Base-by-base conservation (phyloP, 495 filamentous ascomycete genomes). In the Cryomyces antarcticus region DNA sequence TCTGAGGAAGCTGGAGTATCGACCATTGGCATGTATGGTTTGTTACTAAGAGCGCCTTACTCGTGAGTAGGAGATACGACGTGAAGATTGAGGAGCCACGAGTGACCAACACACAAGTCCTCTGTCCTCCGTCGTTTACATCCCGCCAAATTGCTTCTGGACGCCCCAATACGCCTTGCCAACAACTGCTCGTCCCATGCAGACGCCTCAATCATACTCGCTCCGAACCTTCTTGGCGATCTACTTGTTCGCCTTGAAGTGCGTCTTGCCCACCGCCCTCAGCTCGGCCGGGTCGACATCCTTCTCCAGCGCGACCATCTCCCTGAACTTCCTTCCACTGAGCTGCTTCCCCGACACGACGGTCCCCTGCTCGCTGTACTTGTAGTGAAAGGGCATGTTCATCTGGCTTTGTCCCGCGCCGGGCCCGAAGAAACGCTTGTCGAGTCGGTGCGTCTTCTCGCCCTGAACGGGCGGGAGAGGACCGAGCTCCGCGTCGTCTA, bases 231-330 rank as follows among this genome's bases (percentile, higher is more conserved):
- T 24, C 17, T 24, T 24, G 1, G 17, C 17, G 17, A 24, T 49
- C 48, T 41, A 44, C 50, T 61, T 75, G 43, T 78, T 75, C 6
- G 69, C 78, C 66, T 96, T 96, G 61, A 84, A 94, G 60, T 96
- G 92, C 64, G 95, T 96, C 73, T 99, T 99, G 28, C 80, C 57
- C 5, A 66, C 68, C 52, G 66, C 59, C 33, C 69, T 72, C 48
- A 94, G 66, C 41, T 96, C 92, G 30, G 77, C 79, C 2, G 83
- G 80, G 55, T 92, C 83, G 9, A 95, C 55, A 37, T 80, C 78
- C 46, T 78, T 80, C 62, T 95, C 86, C 34, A 93, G 43, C 17
- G 92, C 88, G 46, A 83, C 62, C 77, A 95, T 75, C 39, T 78
- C 66, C 53, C 77, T 77, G 52, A 85, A 68, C 61, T 99, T 99